Percentiles rank a stretch among this genome's conserved stretches.
Conservation (phyloP, 2,329 filamentous ascomycete genomes). For the Coccinonectria pachysandricola region DNA sequence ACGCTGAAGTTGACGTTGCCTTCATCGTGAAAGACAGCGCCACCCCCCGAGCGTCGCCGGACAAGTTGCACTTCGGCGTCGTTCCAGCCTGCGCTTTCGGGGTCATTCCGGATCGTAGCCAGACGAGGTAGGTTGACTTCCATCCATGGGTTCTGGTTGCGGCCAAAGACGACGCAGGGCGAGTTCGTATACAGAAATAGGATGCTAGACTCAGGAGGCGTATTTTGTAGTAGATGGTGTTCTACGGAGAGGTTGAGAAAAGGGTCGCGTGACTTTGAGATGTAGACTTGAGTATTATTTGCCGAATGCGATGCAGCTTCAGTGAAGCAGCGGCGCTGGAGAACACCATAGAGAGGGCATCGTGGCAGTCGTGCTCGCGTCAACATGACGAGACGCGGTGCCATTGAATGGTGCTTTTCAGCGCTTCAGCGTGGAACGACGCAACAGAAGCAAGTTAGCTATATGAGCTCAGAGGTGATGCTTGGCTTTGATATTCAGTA, state of each 20-base stretch:
- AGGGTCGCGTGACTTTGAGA: constrained; percentile 60
- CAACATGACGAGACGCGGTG: too few relatives aligned
- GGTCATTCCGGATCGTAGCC: constrained; percentile 12
- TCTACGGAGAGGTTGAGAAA: constrained; percentile 91
- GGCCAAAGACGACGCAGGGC: constrained; percentile 81
- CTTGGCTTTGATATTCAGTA: too few relatives aligned
- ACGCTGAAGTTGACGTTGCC: constrained; percentile 96
- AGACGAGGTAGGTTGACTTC: constrained; percentile 70
- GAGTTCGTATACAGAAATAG: constrained; percentile 83
- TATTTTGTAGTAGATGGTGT: constrained; percentile 73
- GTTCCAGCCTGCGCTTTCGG: constrained; percentile 15
- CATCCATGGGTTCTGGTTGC: constrained; percentile 96
- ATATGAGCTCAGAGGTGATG: too few relatives aligned
- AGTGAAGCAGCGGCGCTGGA: constrained; percentile 22
- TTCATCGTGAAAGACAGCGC: constrained; percentile 84
- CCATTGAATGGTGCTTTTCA: too few relatives aligned
- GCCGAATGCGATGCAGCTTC: constrained; percentile 31
- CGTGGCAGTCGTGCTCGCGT: too few relatives aligned
- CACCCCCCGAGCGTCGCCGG: constrained; percentile 76
- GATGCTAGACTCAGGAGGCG: constrained; percentile 60
- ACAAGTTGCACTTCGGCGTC: constrained; percentile 48
- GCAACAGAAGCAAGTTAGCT: too few relatives aligned
- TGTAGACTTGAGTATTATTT: constrained; percentile 55
- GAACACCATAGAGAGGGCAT: too few relatives aligned
- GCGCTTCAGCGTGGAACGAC: too few relatives aligned